Evolutionary conservation across 2,329 filamentous ascomycete genomes (phyloP), one percentile per base, ranked within the genome.

Genomic region (Phialophora verrucosa): DNA sequence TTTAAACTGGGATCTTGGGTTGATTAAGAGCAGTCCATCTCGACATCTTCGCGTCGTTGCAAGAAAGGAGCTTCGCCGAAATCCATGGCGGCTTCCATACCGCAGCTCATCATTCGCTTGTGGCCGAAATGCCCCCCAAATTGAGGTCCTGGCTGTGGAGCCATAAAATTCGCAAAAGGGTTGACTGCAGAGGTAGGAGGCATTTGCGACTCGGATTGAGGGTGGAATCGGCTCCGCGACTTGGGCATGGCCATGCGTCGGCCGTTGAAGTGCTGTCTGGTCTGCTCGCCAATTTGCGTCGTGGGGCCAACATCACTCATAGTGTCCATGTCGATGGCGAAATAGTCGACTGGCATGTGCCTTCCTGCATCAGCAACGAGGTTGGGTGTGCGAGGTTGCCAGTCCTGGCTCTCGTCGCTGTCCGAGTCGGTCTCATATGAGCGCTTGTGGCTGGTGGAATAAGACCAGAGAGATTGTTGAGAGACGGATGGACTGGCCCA

Each of bases 1-100:
- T 32, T 57, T 20, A 49, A 55, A 35, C 5, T 32, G 57, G n/a
- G 2, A n/a, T 59, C 38, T 20, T 32, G 7, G 50, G 14, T 10
- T 58, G 38, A 7, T 71, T 61, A 78, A 64, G 74, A 74, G 55
- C 71, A 78, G 70, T 78, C 71, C 78, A 78, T 78, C 68, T 76
- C 67, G 69, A 79, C 72, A 64, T 82, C 80, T 53, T 81, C 79
- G 47, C 76, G 76, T 62, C 76, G 74, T 50, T 78, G 74, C 60
- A 83, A 72, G 66, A 83, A 83, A 3, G 74, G 63, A 4, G 81
- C 79, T 56, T 83, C 81, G 53, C 78, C 81, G 70, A 83, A 82
- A 70, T 82, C 80, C 55, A 66, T 70, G 49, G 59, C 59, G 10
- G 77, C 61, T 53, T 78, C 76, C 77, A 75, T 68, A 53, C 72